Conservation (phyloP, 2,329 filamentous ascomycete genomes). For the Didymella exigua region DNA sequence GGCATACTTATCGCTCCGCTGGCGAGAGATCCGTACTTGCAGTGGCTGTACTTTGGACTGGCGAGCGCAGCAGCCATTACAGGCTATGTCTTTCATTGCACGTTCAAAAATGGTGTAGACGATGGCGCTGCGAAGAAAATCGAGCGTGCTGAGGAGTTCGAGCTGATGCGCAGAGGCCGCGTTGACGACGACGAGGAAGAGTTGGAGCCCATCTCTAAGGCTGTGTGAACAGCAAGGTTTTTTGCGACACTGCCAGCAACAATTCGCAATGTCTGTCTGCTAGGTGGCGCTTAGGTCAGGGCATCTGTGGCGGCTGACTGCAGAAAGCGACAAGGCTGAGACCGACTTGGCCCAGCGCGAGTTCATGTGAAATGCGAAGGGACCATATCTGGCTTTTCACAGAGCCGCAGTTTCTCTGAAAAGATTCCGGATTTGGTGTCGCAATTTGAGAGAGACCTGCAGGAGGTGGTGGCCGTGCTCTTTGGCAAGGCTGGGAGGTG, state of each 20-base stretch:
- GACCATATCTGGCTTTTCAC: neutral
- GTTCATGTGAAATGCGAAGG: neutral
- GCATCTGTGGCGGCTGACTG: neutral
- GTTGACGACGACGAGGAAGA: neutral
- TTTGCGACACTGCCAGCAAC: neutral
- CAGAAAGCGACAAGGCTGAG: neutral
- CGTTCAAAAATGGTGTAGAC: slow-evolving; percentile 48
- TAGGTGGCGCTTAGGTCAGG: neutral
- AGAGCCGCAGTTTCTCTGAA: neutral
- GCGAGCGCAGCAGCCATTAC: slow-evolving; percentile 55
- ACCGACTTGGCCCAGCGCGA: neutral
- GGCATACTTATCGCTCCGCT: slow-evolving; percentile 66
- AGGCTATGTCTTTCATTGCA: slow-evolving; percentile 60
- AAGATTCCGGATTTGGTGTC: neutral
- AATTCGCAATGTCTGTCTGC: neutral
- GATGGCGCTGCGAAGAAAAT: neutral
- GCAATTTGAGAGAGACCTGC: neutral
- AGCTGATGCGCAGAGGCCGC: slow-evolving; percentile 12
- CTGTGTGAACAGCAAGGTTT: neutral
- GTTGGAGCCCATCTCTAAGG: neutral
- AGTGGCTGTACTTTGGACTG: slow-evolving; percentile 71
- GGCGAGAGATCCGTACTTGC: slow-evolving; percentile 67
- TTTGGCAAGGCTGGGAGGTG: neutral
- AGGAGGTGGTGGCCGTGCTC: neutral
- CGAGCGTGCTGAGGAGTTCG: slow-evolving; percentile 23